Evolutionary conservation across 2,329 filamentous ascomycete species (phyloP), one percentile per base, ranked within the genome.

Genomic region (Arthrobotrys megalospora): DNA sequence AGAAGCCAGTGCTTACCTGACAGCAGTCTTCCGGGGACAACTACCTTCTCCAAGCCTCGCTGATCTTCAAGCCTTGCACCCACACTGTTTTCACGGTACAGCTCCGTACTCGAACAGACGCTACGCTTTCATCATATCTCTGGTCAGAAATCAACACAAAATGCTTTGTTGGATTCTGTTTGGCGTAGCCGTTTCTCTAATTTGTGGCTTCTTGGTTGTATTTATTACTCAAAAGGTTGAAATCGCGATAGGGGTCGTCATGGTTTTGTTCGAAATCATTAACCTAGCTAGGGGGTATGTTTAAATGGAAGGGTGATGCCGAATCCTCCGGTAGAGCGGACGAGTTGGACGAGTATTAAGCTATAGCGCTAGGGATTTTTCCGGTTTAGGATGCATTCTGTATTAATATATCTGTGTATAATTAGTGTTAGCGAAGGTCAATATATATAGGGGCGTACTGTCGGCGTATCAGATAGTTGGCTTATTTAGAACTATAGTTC

Each of bases 111-210:
- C 47, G 47, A 50, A 11, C 19, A 50, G 2, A 3, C 47, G 47
- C 21, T 12, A 3, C 0, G 28, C 47, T 14, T 50, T 50, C 21
- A 28, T 50, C 47, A 50, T 50, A 21, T 5, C 19, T 14, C 12
- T 50, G 47, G 47, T 28, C 6, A 10, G 28, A 14, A 50, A 28
- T 21, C 47, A 50, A 28, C 47, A 21, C 10, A 50, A 50, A 12
- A 28, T 50, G 47, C 47, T 50, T 10, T 50, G 47, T 50, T 50
- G 47, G 47, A 50, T 50, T 50, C 19, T 50, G 28, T 50, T 50
- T 12, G 47, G 47, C 7, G 28, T 50, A 50, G 21, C 47, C 2
- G 47, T 28, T 50, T 50, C 47, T n/a, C 3, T 50, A 5, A 0
- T 50, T 6, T 28, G 47, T 28, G 47, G 47, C 28, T 6, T 28